Conservation (phyloP, 1,284 basidiomycete genomes). For the Pisolithus thermaeus region DNA sequence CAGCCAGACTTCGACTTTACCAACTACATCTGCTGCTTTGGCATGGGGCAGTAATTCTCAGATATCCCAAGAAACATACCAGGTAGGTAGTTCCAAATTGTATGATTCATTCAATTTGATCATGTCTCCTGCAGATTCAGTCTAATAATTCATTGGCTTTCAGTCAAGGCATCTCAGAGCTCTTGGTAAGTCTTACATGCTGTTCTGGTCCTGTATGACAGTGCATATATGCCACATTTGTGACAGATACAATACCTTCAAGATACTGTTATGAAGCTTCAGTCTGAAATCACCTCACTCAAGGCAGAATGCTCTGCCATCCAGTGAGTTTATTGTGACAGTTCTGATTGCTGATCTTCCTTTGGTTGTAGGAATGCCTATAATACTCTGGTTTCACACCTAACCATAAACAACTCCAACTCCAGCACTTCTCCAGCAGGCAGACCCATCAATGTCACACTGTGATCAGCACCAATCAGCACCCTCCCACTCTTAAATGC, state of each 20-base stretch:
- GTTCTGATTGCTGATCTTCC: neutral
- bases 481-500: neutral
- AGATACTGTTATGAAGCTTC: neutral
- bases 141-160: too few species aligned
- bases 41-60: too few species aligned
- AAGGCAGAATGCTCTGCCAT: neutral
- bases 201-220: too few species aligned
- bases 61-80: too few species aligned
- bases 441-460: neutral
- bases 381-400: neutral
- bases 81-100: too few species aligned
- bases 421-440: neutral
- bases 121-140: too few species aligned
- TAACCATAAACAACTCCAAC: neutral
- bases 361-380: neutral
- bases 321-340: neutral
- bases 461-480: neutral
- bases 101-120: too few species aligned
- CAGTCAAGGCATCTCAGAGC: too few species aligned
- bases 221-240: too few species aligned
- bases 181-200: too few species aligned
- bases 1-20: too few species aligned
- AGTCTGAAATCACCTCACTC: neutral
- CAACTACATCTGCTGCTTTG: too few species aligned
- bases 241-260: neutral